Base-by-base conservation (phyloP, 371 early-diverging fungal genomes). In the Dinochytrium kinnereticum region DNA sequence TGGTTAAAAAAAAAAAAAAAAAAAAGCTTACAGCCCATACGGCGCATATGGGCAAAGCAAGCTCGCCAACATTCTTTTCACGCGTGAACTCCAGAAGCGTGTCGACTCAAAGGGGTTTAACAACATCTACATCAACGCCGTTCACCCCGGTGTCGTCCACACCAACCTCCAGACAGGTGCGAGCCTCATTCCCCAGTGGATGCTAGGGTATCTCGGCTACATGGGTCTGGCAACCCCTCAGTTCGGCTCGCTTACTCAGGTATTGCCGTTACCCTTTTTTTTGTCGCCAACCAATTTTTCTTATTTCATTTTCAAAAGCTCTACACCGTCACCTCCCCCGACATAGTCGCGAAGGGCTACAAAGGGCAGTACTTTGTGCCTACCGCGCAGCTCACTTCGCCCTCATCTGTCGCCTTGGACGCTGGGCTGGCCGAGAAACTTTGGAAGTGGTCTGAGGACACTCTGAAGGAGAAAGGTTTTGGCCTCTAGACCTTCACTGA, bases 61-160 rank as follows among this genome's bases (percentile, higher is more conserved):
- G 59, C 74, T 84, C 40, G 77, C 80, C n/a, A 82, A 82, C 66
- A 72, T 84, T 39, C 70, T 78, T 7, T 84, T 84, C 72, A 72
- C 82, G 13, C 44, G 37, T 28, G 84, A 81, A 49, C 71, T 90
- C 13, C 64, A 34, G 5, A 77, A 75, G 38, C 77, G 83, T n/a
- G 70, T 86, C 49, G 78, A 85, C 51, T 74, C 44, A 0, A 79
- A 78, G 37, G 84, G 84, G 1, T 34, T 72, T 7, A 71, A 84
- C 7, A 73, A 77, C 17, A 64, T 81, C 28, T 69, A 59, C 57
- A 90, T 89, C 50, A 92, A 93, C 73, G 51, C 81, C 44, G 77
- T 84, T 26, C 91, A 93, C 73, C 94, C 95, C 0, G 95, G 95
- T 2, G 72, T 78, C 21, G 87, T 92, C 26, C 64, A 71, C 3